Conservation (phyloP, 2,329 filamentous ascomycete genomes). For the Huntiella bhutanensis region DNA sequence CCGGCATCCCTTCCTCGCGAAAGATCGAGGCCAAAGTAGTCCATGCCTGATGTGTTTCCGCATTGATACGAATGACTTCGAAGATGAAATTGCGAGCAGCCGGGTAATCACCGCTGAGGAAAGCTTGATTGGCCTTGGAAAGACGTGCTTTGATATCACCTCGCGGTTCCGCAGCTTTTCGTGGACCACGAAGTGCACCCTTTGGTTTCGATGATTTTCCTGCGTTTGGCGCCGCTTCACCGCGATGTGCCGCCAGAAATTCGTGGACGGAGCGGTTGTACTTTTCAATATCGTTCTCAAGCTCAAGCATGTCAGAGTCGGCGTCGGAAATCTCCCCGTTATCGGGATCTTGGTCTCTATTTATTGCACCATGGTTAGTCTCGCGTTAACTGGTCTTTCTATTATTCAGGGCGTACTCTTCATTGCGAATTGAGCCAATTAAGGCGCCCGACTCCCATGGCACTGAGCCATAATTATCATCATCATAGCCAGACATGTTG, state of each 20-base stretch:
- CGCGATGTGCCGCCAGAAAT: conserved; percentile 21
- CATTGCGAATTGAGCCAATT: conserved; percentile 9
- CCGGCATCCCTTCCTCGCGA: conserved; percentile 36
- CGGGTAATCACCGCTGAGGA: conserved; percentile 41
- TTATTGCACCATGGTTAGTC: no score
- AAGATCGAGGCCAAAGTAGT: conserved; percentile 41
- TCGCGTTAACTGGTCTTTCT: neutral
- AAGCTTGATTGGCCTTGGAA: conserved; percentile 47
- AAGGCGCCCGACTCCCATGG: conserved; percentile 1
- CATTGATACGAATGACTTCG: conserved; percentile 49
- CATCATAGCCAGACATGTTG: no score
- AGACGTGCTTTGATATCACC: conserved; percentile 53
- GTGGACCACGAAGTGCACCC: conserved; percentile 24
- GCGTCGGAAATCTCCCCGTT: conserved; percentile 21
- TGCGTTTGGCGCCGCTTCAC: neutral
- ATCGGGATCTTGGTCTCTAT: neutral
- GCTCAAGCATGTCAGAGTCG: conserved; percentile 26
- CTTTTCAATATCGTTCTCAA: conserved; percentile 25
- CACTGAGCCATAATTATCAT: no score
- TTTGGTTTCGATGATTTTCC: conserved; percentile 3
- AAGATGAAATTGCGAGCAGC: conserved; percentile 38
- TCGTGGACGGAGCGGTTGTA: conserved; percentile 24
- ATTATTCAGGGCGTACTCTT: conserved; percentile 2
- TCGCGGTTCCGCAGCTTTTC: conserved; percentile 47
- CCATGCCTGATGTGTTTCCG: conserved; percentile 48